Evolutionary conservation across 1,284 basidiomycete species (phyloP), one percentile per base, ranked within the genome.

Genomic region (Ustilago crameri): DNA sequence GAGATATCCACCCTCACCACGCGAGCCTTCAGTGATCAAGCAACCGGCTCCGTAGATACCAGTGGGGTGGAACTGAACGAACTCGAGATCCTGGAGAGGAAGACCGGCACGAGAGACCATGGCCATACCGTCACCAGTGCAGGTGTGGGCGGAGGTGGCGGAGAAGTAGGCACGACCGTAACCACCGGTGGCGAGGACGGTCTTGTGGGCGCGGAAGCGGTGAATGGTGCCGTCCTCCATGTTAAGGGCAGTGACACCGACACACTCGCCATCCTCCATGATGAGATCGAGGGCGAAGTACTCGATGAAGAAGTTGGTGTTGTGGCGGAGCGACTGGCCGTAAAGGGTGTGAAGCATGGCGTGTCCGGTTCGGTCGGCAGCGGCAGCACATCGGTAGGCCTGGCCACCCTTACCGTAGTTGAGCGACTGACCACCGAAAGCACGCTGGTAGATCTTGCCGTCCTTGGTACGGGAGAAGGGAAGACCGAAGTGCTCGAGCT

Each of bases 291-390:
- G 67, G 66, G 95, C 96, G 85, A 99, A 98, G 87, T 95, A 99
- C 85, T 99, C 96, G 85, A 99, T 98, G 87, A 99, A 98, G 87
- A 97, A 99, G 86, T 98, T 96, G 84, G 96, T 98, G 88, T 98
- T 91, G 88, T 99, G 96, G 71, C 94, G 91, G 70, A 98, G 90
- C 67, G 96, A 98, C 87, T 98, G 96, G 79, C 96, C 96, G 83
- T 97, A 97, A 62, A 99, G 92, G 17, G 95, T 96, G 88, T 98
- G 96, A 55, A 99, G 90, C 83, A 99, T 90, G 42, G 96, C 96
- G 84, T 99, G 96, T 23, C 96, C 96, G 17, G 96, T 98, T 85
- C 96, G 93, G 85, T 99, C 96, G 67, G 96, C 96, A 9, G 96
- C 96, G 64, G 95, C 95, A 67, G 95, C 95, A 84, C 95, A 98